Conservation (phyloP, 2,329 filamentous ascomycete genomes). For the Chaetomiaceae sp. region DNA sequence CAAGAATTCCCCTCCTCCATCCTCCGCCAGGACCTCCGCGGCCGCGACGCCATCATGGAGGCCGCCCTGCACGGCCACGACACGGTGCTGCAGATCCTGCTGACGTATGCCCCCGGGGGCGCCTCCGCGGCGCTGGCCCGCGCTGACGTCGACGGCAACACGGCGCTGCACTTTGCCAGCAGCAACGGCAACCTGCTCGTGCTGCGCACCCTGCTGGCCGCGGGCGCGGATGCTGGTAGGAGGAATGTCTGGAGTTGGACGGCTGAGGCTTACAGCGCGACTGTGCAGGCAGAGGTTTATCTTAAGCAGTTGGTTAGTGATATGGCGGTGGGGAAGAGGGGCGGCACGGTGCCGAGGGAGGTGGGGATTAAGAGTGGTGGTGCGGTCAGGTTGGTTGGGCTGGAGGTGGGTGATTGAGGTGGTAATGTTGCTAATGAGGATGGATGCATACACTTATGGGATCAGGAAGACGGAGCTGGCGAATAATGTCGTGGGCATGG, state of each 20-base stretch:
- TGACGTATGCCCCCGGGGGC: constrained; percentile 57
- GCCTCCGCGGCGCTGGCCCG: constrained; percentile 50
- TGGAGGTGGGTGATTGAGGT: constrained; percentile 20
- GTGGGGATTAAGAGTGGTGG: constrained; percentile 2
- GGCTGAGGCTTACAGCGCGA: constrained; percentile 76
- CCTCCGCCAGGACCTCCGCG: constrained; percentile 59
- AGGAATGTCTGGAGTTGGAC: constrained; percentile 77
- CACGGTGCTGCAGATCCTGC: constrained; percentile 59
- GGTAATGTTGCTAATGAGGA: not conserved
- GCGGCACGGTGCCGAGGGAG: too few species aligned
- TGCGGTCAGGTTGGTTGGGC: constrained; percentile 21
- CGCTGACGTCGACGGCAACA: constrained; percentile 72
- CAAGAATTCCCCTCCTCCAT: constrained; percentile 60
- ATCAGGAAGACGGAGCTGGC: too few species aligned
- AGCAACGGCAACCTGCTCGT: constrained; percentile 76
- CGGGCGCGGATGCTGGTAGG: constrained; percentile 69
- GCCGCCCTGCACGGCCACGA: constrained; percentile 58
- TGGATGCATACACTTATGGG: too few species aligned
- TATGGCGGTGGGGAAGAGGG: constrained; percentile 49
- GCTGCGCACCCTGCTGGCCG: constrained; percentile 69
- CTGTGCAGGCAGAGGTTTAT: constrained; percentile 79
- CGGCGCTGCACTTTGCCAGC: constrained; percentile 79
- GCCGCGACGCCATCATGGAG: constrained; percentile 69
- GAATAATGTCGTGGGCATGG: too few species aligned
- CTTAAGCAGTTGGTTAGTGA: constrained; percentile 73